Conservation (phyloP, 352 stramenopile genomes). For the Thraustotheca clavata region DNA sequence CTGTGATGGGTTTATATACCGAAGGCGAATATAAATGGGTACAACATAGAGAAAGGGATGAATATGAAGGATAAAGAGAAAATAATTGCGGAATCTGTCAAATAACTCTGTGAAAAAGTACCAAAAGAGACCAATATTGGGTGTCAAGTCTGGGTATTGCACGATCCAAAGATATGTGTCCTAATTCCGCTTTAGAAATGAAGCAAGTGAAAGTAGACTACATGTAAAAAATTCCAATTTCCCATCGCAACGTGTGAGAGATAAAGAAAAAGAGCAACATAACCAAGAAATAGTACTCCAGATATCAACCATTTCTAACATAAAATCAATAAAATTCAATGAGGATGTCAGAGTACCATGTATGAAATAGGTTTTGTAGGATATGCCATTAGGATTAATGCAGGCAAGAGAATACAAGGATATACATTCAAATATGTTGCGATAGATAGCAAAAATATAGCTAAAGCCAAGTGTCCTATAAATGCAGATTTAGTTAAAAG, state of each 20-base stretch:
- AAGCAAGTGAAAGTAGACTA: neutral
- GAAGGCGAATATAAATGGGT: constrained; percentile 65
- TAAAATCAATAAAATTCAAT: neutral
- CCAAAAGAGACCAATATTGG: constrained; percentile 82
- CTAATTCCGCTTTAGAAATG: constrained; percentile 23
- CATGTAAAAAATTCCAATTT: neutral
- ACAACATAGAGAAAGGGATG: constrained; percentile 75
- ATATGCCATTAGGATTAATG: constrained; percentile 26
- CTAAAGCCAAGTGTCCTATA: constrained; percentile 33
- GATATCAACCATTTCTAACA: neutral
- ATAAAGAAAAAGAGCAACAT: neutral
- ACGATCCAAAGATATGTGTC: constrained; percentile 77
- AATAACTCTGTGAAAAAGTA: constrained; percentile 88
- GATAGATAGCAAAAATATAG: neutral
- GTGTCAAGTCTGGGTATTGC: constrained; percentile 71
- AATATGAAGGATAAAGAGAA: constrained; percentile 69
- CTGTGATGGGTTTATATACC: constrained; percentile 30
- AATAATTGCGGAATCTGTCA: constrained; percentile 78
- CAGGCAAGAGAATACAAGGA: constrained; percentile 47
- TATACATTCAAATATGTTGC: constrained; percentile 52
- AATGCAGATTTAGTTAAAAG: neutral
- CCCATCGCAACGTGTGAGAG: neutral
- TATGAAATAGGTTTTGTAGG: neutral
- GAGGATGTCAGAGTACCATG: neutral
- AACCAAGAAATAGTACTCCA: neutral